Evolutionary conservation across 2,329 filamentous ascomycete species (phyloP).

Genomic region (Boeremia exigua): DNA sequence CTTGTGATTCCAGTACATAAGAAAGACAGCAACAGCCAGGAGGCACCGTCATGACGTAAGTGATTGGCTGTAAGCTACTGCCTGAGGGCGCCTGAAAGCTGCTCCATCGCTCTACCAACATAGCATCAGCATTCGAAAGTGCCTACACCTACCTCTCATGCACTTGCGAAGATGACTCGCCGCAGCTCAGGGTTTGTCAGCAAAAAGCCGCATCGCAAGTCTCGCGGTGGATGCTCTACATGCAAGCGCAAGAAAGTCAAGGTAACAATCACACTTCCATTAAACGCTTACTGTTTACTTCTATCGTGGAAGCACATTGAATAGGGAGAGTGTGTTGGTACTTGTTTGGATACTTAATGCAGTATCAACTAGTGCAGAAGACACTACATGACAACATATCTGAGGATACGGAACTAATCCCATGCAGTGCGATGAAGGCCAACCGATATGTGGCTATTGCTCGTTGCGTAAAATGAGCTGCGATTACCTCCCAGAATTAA

Average conservation of each 20-base stretch:
- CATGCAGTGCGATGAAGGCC: conserved; percentile 40
- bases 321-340: not conserved
- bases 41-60: conserved; percentile 2
- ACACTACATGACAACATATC: not conserved
- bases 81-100: not conserved
- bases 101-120: not conserved
- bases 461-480: conserved; percentile 31
- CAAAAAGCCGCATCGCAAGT: conserved; percentile 44
- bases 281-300: not conserved
- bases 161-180: conserved; percentile 26
- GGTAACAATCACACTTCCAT: conserved; percentile 17
- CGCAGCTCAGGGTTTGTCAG: conserved; percentile 37
- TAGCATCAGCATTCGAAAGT: not conserved
- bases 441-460: conserved; percentile 39
- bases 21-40: not conserved
- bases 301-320: not conserved
- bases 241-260: conserved; percentile 47
- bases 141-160: not conserved
- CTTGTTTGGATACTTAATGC: not conserved
- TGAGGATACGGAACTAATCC: not conserved
- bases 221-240: conserved; percentile 37
- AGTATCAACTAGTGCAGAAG: not conserved
- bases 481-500: conserved; percentile 27
- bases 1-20: not conserved
- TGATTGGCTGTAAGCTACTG: not conserved